Evolutionary conservation across 495 filamentous ascomycete genomes (phyloP).

Genomic region (Daldinia vernicosa): DNA sequence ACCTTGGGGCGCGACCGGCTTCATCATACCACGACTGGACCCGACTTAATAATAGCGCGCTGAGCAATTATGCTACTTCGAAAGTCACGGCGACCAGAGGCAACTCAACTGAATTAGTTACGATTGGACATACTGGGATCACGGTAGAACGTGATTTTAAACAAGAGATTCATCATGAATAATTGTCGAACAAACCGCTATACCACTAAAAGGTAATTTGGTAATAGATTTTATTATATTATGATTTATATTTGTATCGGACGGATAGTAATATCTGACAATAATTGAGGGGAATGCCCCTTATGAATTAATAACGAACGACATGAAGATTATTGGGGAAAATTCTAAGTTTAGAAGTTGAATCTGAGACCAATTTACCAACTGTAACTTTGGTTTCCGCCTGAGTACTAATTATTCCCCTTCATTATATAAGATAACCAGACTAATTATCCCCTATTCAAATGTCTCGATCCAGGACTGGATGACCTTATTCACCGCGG

Average conservation of each 20-base stretch:
- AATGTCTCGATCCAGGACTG: constrained; percentile 16
- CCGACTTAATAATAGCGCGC: constrained; percentile 14
- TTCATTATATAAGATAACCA: neutral
- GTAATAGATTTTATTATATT: too few species aligned
- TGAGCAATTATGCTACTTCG: constrained; percentile 19
- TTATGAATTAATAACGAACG: too few species aligned
- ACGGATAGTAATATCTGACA: too few species aligned
- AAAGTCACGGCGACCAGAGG: constrained; percentile 25
- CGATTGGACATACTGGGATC: constrained; percentile 14
- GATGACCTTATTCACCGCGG: constrained; percentile 1
- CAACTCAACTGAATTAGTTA: constrained; percentile 22
- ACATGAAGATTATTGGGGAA: too few species aligned
- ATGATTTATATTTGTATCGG: too few species aligned
- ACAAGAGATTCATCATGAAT: constrained; percentile 30
- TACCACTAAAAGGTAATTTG: too few species aligned
- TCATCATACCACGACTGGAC: constrained; percentile 30
- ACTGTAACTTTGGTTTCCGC: too few species aligned
- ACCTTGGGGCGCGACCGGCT: constrained; percentile 8
- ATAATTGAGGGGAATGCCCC: neutral
- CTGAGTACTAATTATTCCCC: neutral
- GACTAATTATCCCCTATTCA: neutral
- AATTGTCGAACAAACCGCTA: too few species aligned
- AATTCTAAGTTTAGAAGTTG: too few species aligned
- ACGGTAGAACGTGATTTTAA: constrained; percentile 31
- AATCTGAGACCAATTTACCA: too few species aligned